These are phyloP conservation scores for Physocladia obscura DNA, from an alignment of 192 early-diverging fungal genomes.

Conservation along the genomic window DNA sequence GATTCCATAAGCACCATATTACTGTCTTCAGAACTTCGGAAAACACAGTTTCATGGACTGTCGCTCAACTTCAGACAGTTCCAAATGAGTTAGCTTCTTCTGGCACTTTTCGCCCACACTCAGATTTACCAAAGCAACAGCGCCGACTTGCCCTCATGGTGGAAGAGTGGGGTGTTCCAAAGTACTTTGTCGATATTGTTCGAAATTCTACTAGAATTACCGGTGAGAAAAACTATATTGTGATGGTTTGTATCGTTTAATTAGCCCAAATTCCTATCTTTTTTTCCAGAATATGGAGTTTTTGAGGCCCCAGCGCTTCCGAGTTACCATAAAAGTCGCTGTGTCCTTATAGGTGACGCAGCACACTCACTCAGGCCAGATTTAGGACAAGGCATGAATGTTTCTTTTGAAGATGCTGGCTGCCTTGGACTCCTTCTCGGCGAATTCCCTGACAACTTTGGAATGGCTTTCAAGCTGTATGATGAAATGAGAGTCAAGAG, in stretches of 20 bases:
- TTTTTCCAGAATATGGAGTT: too few species aligned
- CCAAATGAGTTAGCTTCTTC: not conserved
- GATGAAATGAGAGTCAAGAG: not conserved
- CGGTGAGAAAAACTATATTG: too few species aligned
- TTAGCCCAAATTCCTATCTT: too few species aligned
- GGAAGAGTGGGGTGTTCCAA: not conserved
- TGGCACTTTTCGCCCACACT: not conserved
- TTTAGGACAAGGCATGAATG: not conserved
- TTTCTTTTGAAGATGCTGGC: not conserved
- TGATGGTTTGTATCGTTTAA: too few species aligned
- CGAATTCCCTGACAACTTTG: not conserved
- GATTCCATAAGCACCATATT: not conserved
- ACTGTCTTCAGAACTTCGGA: not conserved
- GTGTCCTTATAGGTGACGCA: not conserved
- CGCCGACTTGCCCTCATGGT: not conserved
- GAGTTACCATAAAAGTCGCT: not conserved
- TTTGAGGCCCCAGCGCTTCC: too few species aligned
- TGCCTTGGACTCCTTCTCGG: not conserved
- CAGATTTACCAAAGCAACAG: not conserved
- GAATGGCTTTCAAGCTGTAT: not conserved
- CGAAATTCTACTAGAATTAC: not conserved
- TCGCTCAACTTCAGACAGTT: not conserved
- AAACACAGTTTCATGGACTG: not conserved
- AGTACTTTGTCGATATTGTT: not conserved
- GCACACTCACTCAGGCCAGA: not conserved